Evolutionary conservation across 768 basidiomycete species (phyloP).

Genomic region (Collybia sp.): DNA sequence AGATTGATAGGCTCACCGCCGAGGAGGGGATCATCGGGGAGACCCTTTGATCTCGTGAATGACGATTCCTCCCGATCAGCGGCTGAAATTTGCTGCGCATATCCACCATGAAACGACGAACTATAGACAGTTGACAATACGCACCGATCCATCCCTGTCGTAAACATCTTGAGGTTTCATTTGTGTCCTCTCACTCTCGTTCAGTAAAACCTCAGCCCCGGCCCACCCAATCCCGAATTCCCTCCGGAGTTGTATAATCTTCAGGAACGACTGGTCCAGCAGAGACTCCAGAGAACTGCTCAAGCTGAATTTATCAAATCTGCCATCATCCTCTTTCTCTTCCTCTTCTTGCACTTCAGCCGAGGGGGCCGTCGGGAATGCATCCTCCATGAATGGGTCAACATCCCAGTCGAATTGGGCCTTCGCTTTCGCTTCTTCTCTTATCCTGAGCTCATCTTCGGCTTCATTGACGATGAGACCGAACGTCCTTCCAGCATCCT

Average conservation of each 20-base stretch:
- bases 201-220: constrained; percentile 52
- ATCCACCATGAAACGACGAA: background rate
- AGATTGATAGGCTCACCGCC: constrained; percentile 45
- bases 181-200: constrained; percentile 42
- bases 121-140: constrained; percentile 1
- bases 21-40: constrained; percentile 55
- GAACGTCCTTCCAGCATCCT: constrained; percentile 44
- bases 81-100: constrained; percentile 24
- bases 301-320: constrained; percentile 60
- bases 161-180: constrained; percentile 33
- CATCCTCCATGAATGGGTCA: constrained; percentile 10
- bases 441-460: constrained; percentile 30
- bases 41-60: constrained; percentile 30
- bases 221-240: constrained; percentile 63
- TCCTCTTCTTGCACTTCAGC: constrained; percentile 18
- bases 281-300: constrained; percentile 59
- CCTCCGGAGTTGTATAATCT: constrained; percentile 45
- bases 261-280: constrained; percentile 51
- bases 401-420: constrained; percentile 21
- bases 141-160: constrained; percentile 23
- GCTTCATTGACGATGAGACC: constrained; percentile 41
- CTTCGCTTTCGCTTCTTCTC: constrained; percentile 24
- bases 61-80: constrained; percentile 42
- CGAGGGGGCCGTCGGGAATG: constrained; percentile 4
- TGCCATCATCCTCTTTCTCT: constrained; percentile 27